Conservation (phyloP, 192 early-diverging fungal genomes). For the Coemansia sp. region DNA sequence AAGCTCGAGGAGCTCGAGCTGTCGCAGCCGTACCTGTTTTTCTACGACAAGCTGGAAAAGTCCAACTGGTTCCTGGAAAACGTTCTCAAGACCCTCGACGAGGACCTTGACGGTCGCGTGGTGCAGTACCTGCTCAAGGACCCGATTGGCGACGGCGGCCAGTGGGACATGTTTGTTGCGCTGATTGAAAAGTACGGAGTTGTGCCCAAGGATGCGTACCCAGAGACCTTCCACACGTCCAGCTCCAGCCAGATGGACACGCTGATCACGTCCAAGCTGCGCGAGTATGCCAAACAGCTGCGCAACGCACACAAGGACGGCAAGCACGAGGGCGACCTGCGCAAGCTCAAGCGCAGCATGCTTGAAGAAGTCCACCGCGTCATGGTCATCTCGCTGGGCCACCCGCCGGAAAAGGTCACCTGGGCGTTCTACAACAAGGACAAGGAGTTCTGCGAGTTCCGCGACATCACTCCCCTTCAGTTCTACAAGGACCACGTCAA, state of each 20-base stretch:
- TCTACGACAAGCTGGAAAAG: slow-evolving; percentile 82
- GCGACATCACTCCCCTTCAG: slow-evolving; percentile 61
- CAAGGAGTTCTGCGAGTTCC: slow-evolving; percentile 62
- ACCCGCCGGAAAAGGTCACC: slow-evolving; percentile 67
- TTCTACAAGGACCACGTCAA: slow-evolving; percentile 66
- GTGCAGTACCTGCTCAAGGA: slow-evolving; percentile 69
- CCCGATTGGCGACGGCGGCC: slow-evolving; percentile 74
- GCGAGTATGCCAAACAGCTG: slow-evolving; percentile 68
- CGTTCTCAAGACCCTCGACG: slow-evolving; percentile 66
- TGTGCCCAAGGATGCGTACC: slow-evolving; percentile 68
- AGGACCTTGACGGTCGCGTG: slow-evolving; percentile 65
- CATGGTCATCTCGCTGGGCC: slow-evolving; percentile 69
- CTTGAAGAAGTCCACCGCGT: slow-evolving; percentile 71
- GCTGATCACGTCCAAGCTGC: slow-evolving; percentile 66
- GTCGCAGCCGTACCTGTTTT: slow-evolving; percentile 74
- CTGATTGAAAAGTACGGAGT: slow-evolving; percentile 76
- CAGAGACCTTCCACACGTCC: slow-evolving; percentile 68
- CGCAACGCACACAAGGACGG: slow-evolving; percentile 57
- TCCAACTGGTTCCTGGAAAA: slow-evolving; percentile 81
- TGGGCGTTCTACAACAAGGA: slow-evolving; percentile 74
- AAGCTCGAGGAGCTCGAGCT: slow-evolving; percentile 80
- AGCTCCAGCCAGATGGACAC: slow-evolving; percentile 61
- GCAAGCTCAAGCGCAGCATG: slow-evolving; percentile 59
- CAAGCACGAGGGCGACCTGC: slow-evolving; percentile 43
- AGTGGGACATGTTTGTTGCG: slow-evolving; percentile 81